A percentile compares a stretch with the other conserved stretches of the same genome.
Evolutionary conservation across 768 basidiomycete genomes (phyloP).

Genomic region (Rhizopogon salebrosus): DNA sequence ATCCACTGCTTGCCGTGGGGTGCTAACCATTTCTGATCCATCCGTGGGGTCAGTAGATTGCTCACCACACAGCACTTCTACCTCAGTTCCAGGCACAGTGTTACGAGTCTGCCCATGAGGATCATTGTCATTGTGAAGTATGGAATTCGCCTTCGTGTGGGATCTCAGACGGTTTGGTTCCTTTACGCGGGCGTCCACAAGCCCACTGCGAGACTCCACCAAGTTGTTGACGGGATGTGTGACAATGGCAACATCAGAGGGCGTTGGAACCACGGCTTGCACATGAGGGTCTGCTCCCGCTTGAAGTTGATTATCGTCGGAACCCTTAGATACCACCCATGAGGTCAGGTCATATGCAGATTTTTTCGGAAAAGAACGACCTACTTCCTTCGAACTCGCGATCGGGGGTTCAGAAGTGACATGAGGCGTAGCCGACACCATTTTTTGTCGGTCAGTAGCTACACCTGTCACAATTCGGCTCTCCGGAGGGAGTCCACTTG

Average conservation of each 20-base stretch:
- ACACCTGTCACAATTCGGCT: not conserved
- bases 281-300: not conserved
- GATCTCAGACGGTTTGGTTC: not conserved
- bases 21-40: not conserved
- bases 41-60: not conserved
- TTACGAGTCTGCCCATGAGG: not conserved
- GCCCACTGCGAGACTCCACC: not conserved
- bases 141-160: not conserved
- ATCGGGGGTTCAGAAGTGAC: not conserved
- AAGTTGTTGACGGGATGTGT: not conserved
- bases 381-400: not conserved
- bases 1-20: not conserved
- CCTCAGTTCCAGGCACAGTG: not conserved
- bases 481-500: constrained; percentile 33
- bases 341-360: not conserved
- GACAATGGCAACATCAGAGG: not conserved
- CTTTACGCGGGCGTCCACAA: not conserved
- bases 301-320: not conserved
- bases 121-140: constrained; percentile 1
- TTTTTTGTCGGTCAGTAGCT: not conserved
- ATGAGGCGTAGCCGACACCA: not conserved
- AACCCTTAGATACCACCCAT: not conserved
- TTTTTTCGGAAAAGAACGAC: not conserved
- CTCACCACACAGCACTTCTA: not conserved
- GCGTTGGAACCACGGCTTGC: not conserved